Evolutionary conservation across 2,329 filamentous ascomycete genomes (phyloP), one percentile per base, ranked within the genome.

Genomic region (Scytalidium sp.): DNA sequence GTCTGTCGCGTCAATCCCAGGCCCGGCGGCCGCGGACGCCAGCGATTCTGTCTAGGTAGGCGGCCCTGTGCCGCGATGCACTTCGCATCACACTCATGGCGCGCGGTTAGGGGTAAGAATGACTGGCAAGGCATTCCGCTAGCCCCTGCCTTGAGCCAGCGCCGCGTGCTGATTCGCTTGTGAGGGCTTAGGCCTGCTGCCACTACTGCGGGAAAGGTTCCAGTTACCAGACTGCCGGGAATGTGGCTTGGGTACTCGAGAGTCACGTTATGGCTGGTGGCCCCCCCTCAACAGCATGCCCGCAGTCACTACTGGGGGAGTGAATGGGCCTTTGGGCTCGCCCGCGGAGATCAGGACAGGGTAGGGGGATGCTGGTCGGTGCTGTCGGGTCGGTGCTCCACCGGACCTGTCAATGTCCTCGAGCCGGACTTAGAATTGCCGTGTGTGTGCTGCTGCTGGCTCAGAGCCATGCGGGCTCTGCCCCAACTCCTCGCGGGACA

Each of bases 181-280:
- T 15, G 20, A 7, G 19, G n/a, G 19, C 21, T 43, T 19, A 25
- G 23, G 42, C 42, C 22, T 19, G 40, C 43, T 48, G 19, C 47
- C 41, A 20, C 36, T 36, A 36, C 32, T 36, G 32, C 32, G 32
- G 32, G 32, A 36, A n/a, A n/a, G 44, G 47, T 32, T 41, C 48
- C 53, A 32, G 42, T 40, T 50, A 53, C 53, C 53, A 51, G 21
- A 47, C 43, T 50, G 50, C 51, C 51, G 53, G 53, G 21, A 36
- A n/a, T n/a, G 32, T 48, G 46, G 47, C 48, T 45, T 32, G 50
- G 27, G 19, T 23, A 36, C 25, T 29, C 23, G 9, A 21, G 20
- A 50, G 47, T 55, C 50, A 55, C 46, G 43, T 47, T 47, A 46
- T 36, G 17, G 15, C 19, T 45, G 15, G 32, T n/a, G 20, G 19